phyloP scores from a whole-genome alignment of 2,329 filamentous ascomycete genomes.

The Zopfia rhizophila region DNA sequence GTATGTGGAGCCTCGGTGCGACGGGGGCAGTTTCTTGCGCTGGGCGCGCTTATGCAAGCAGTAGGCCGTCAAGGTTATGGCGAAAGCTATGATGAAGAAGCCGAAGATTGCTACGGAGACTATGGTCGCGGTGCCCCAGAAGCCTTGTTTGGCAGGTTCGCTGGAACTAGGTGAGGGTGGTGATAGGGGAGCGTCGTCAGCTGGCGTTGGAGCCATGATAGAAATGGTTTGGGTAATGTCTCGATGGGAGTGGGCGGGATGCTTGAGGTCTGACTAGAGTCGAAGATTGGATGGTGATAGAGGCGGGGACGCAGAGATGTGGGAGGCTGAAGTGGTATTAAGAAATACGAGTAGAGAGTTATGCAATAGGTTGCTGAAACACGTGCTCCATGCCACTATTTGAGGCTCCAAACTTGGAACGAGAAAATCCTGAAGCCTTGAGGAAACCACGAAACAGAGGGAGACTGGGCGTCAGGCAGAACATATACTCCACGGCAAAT shows the following conservation, averaged over 20 bases:
- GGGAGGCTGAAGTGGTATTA: slow-evolving; percentile 20
- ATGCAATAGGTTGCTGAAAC: slow-evolving; percentile 33
- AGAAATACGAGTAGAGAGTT: slow-evolving; percentile 23
- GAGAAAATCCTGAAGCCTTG: slow-evolving; percentile 16
- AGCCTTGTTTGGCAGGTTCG: slow-evolving; percentile 14
- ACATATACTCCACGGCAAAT: slow-evolving; percentile 39
- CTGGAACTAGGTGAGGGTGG: slow-evolving; percentile 17
- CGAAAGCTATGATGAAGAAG: slow-evolving; percentile 33
- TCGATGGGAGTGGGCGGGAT: neutral
- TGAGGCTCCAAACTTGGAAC: slow-evolving; percentile 5
- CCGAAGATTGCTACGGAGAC: slow-evolving; percentile 37
- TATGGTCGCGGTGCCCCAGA: slow-evolving; percentile 40
- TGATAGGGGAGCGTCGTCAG: slow-evolving; percentile 17
- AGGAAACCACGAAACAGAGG: slow-evolving; percentile 17
- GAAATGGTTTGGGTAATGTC: neutral
- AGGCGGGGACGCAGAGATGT: neutral
- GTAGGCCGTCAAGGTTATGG: slow-evolving; percentile 31
- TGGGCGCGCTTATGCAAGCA: slow-evolving; percentile 32
- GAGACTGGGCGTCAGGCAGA: slow-evolving; percentile 27
- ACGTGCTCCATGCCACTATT: neutral
- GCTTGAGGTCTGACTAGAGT: neutral
- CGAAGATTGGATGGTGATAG: slow-evolving; percentile 2
- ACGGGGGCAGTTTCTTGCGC: slow-evolving; percentile 35
- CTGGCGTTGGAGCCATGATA: slow-evolving; percentile 41
- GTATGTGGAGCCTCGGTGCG: slow-evolving; percentile 27